These are phyloP conservation scores for Aspergillus novofumigatus DNA, from an alignment of 2,329 filamentous ascomycete genomes.

Conservation along the genomic window DNA sequence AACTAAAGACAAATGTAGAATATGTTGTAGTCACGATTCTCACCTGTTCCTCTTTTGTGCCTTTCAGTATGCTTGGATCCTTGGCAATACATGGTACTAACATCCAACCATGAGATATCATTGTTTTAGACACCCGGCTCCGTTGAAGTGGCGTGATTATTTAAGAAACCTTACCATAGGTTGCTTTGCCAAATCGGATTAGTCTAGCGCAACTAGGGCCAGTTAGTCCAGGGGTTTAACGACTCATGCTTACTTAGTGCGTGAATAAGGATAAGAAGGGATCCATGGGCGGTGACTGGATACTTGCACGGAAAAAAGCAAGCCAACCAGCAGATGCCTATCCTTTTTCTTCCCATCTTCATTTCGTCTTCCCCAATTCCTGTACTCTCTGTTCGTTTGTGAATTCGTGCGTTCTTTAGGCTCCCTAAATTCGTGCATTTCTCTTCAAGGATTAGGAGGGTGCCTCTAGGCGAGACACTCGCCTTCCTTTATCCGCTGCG, in stretches of 20 bases:
- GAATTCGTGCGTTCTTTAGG: neutral
- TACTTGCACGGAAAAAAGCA: neutral
- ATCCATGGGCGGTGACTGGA: neutral
- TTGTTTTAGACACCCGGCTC: neutral
- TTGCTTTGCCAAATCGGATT: neutral
- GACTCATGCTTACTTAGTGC: too few relatives aligned
- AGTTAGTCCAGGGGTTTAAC: neutral
- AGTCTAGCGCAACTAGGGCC: neutral
- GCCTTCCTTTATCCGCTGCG: neutral
- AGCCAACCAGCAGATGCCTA: neutral
- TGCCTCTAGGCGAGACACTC: constrained; percentile 10
- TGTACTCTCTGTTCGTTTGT: neutral
- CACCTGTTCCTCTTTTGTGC: neutral
- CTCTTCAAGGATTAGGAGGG: constrained; percentile 1
- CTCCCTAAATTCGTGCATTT: neutral
- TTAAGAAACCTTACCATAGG: neutral
- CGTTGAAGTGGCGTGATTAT: neutral
- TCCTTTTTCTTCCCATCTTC: neutral
- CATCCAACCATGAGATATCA: neutral
- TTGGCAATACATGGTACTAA: neutral
- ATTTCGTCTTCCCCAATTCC: neutral
- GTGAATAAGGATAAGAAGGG: neutral
- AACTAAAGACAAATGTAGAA: neutral
- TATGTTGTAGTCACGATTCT: neutral
- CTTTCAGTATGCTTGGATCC: neutral